A percentile compares a stretch with the other conserved stretches of the same genome.
Conservation (phyloP, 1,284 basidiomycete genomes). For the Leccinum pachyderme region DNA sequence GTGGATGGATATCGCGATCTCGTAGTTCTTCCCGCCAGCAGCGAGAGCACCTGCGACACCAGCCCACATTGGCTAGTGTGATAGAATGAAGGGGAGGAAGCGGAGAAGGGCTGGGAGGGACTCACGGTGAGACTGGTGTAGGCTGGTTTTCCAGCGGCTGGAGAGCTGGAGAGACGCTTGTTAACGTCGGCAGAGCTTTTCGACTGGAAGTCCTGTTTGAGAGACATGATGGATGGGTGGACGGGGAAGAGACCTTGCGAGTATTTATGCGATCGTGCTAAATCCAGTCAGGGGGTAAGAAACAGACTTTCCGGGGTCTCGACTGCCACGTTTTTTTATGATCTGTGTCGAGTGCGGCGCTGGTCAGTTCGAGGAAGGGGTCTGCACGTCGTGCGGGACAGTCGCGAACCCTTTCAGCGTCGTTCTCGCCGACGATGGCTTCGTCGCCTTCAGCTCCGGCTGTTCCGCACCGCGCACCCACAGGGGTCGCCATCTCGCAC, state of each 20-base stretch:
- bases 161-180: conserved; percentile 62
- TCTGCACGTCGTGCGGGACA: conserved; percentile 67
- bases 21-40: conserved; percentile 57
- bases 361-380: conserved; percentile 52
- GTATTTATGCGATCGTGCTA: conserved; percentile 26
- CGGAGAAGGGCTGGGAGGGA: conserved; percentile 21
- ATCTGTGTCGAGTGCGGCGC: conserved; percentile 51
- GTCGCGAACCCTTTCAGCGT: conserved; percentile 58
- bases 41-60: conserved; percentile 64
- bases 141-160: conserved; percentile 44
- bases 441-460: conserved; percentile 30
- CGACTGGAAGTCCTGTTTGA: conserved; percentile 54
- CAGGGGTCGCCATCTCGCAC: conserved; percentile 54
- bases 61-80: conserved; percentile 75
- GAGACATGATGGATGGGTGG: conserved; percentile 40
- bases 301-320: conserved; percentile 31
- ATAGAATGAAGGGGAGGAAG: conserved; percentile 13
- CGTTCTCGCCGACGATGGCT: conserved; percentile 50
- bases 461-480: conserved; percentile 36
- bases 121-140: conserved; percentile 67
- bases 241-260: background rate
- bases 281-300: background rate
- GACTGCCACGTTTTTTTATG: conserved; percentile 15
- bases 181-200: conserved; percentile 58
- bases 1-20: conserved; percentile 74